Evolutionary conservation across 306 rosid species (phyloP).

Genomic region (Rubus parviflorus): DNA sequence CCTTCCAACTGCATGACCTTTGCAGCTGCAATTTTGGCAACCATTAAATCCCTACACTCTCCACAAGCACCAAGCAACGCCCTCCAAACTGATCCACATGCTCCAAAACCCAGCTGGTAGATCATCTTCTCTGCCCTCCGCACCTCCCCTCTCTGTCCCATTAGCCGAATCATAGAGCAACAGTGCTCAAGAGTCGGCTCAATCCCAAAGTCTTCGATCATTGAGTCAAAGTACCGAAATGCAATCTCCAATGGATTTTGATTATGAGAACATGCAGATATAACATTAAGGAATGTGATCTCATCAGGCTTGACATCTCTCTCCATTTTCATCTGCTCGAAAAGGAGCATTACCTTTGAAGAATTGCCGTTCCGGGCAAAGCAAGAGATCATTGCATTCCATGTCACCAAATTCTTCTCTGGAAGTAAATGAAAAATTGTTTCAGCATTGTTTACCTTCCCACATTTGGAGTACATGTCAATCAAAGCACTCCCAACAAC

Average conservation of each 20-base stretch:
- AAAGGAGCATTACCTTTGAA: constrained; percentile 38
- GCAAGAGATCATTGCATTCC: constrained; percentile 72
- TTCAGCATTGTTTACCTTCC: constrained; percentile 47
- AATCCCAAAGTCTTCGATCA: constrained; percentile 50
- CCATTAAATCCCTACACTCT: constrained; percentile 34
- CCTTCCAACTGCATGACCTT: constrained; percentile 54
- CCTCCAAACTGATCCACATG: constrained; percentile 58
- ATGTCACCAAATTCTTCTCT: constrained; percentile 54
- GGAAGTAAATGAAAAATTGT: constrained; percentile 48
- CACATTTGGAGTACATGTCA: constrained; percentile 83
- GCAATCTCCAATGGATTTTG: constrained; percentile 44
- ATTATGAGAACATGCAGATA: constrained; percentile 54
- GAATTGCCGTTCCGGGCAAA: constrained; percentile 57
- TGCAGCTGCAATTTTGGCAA: constrained; percentile 59
- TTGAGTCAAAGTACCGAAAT: constrained; percentile 38
- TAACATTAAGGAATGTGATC: constrained; percentile 66
- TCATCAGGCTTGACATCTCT: constrained; percentile 49
- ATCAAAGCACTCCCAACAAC: constrained; percentile 68
- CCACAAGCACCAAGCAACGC: constrained; percentile 68
- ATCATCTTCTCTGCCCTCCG: constrained; percentile 49
- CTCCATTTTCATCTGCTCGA: constrained; percentile 46
- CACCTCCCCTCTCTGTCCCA: constrained; percentile 70
- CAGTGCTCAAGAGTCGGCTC: constrained; percentile 63
- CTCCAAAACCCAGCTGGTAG: constrained; percentile 54
- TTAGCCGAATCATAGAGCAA: constrained; percentile 60